Percentiles rank a stretch among this genome's conserved stretches.
phyloP scores from a whole-genome alignment of 1,139 yeast species.

The Candida pseudoviswanathii region DNA sequence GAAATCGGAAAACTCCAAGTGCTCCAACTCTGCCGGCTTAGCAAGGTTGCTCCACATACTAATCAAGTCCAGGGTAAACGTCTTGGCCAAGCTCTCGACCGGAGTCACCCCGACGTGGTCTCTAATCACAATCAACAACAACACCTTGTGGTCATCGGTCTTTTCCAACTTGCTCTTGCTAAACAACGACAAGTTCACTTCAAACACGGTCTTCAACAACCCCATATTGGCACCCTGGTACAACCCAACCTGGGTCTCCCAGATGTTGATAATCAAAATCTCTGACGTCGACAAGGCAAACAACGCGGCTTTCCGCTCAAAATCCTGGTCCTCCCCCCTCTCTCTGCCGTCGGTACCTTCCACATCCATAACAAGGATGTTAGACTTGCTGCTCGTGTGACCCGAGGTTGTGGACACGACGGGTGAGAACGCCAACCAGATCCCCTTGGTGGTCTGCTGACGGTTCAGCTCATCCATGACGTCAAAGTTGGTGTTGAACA shows the following conservation, averaged over 20 bases:
- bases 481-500: conserved; percentile 86
- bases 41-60: conserved; percentile 78
- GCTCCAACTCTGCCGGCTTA: conserved; percentile 67
- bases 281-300: conserved; percentile 94
- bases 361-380: conserved; percentile 87
- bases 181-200: conserved; percentile 85
- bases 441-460: conserved; percentile 94
- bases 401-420: conserved; percentile 31
- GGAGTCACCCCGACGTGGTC: conserved; percentile 93
- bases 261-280: conserved; percentile 84
- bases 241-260: conserved; percentile 97
- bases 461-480: conserved; percentile 85
- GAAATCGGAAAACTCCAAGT: conserved; percentile 64
- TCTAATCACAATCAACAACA: conserved; percentile 84
- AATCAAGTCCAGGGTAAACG: conserved; percentile 68
- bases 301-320: conserved; percentile 92
- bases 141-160: conserved; percentile 58
- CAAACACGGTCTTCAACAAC: conserved; percentile 89
- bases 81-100: conserved; percentile 64
- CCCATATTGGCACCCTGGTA: conserved; percentile 99
- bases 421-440: conserved; percentile 81
- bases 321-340: conserved; percentile 97
- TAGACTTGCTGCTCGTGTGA: conserved; percentile 22
- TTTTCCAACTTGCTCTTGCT: conserved; percentile 43
- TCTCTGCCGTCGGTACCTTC: conserved; percentile 99